Conservation (phyloP, 148 eudicot genomes). For the Drosera capensis region DNA sequence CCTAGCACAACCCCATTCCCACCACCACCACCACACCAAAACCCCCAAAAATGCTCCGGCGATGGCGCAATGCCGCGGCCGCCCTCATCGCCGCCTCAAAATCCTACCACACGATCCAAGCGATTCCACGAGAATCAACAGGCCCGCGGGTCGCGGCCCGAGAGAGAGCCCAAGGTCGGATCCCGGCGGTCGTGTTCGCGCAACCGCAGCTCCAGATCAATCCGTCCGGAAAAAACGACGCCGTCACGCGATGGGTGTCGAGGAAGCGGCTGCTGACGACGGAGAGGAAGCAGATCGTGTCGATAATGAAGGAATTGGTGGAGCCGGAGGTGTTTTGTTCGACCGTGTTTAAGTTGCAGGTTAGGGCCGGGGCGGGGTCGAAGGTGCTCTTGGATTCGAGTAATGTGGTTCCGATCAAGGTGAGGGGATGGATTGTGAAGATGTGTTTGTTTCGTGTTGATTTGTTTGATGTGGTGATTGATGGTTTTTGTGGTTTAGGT, state of each 20-base stretch:
- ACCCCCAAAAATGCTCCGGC: constrained; percentile 39
- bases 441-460: background rate
- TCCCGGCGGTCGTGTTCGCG: constrained; percentile 70
- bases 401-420: constrained; percentile 73
- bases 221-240: constrained; percentile 8
- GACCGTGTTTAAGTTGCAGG: constrained; percentile 62
- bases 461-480: background rate
- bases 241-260: constrained; percentile 12
- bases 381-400: constrained; percentile 41
- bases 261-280: constrained; percentile 51
- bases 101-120: constrained; percentile 73
- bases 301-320: constrained; percentile 38
- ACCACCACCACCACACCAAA: no score
- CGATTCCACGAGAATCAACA: constrained; percentile 58
- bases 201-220: constrained; percentile 16
- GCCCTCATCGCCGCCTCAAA: constrained; percentile 15
- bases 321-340: constrained; percentile 57
- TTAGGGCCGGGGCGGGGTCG: constrained; percentile 89
- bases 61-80: constrained; percentile 47
- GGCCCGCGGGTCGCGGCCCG: constrained; percentile 44
- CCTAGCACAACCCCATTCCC: background rate
- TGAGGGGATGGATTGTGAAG: background rate
- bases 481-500: constrained; percentile 22
- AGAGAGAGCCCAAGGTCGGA: constrained; percentile 71
- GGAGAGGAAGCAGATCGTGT: constrained; percentile 70